phyloP scores from a whole-genome alignment of 2,329 filamentous ascomycete species.

The Ploettnerulaceae sp. region DNA sequence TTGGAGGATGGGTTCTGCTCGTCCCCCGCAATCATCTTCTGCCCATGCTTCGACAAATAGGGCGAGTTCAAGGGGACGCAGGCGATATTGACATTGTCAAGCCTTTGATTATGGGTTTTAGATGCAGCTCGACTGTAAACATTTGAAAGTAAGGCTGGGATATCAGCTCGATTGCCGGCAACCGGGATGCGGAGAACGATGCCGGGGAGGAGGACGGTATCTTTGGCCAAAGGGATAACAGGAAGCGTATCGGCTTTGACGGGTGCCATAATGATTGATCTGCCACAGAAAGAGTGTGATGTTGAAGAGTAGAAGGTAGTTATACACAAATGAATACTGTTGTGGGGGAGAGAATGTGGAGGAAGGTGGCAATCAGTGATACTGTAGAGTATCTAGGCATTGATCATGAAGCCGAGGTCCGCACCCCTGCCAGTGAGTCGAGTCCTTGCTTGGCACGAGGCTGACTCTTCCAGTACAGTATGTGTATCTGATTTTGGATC shows the following conservation, averaged over 20 bases:
- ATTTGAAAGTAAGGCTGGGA: conserved; percentile 79
- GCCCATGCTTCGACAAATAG: conserved; percentile 67
- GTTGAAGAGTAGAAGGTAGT: background rate
- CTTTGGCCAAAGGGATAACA: conserved; percentile 76
- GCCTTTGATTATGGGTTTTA: conserved; percentile 58
- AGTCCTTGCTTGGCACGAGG: background rate
- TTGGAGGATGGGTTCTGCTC: conserved; percentile 38
- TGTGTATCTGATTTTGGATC: too few species aligned
- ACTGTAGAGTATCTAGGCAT: background rate
- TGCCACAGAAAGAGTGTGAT: background rate
- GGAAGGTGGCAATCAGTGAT: conserved; percentile 2
- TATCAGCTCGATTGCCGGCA: conserved; percentile 72
- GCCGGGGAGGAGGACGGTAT: conserved; percentile 78
- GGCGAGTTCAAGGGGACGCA: conserved; percentile 82
- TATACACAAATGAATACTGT: background rate
- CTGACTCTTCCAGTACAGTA: background rate
- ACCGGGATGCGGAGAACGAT: conserved; percentile 81
- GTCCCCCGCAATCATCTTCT: conserved; percentile 66
- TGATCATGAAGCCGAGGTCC: conserved; percentile 3
- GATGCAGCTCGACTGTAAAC: conserved; percentile 73
- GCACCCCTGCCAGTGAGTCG: background rate
- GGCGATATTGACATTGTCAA: conserved; percentile 70
- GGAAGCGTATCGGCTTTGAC: conserved; percentile 47
- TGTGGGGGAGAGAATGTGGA: conserved; percentile 4
- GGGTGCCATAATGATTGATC: conserved; percentile 20